Evolutionary conservation across 2,329 filamentous ascomycete species (phyloP), one percentile per base, ranked within the genome.

Genomic region (Aspergillus awamori): DNA sequence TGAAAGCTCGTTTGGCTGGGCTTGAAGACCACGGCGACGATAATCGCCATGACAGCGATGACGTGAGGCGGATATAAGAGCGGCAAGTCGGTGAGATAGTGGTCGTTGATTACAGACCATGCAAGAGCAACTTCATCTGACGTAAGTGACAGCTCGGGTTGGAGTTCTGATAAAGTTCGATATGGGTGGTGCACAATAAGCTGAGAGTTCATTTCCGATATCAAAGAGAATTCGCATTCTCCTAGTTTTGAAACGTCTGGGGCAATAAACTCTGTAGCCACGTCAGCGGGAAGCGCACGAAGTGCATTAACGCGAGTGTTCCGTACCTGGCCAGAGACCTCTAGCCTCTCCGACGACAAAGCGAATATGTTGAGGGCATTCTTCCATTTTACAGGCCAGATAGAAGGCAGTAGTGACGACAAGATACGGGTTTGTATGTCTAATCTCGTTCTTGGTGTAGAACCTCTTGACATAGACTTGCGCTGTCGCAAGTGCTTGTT

Each of bases 351-450:
- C 89, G 10, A 95, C 89, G 61, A 99, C 89, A 65, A 96, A 86
- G 30, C 95, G 87, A 70, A 99, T 98, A 76, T 99, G 95, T 76
- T 98, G 94, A 2, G 95, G 95, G 54, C 89, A 93, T 77, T 99
- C 95, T 76, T 99, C 95, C 87, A 96, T 97, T 79, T 99, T 99
- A 81, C 93, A 97, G 20, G 95, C 93, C 38, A 99, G 83, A 76
- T 99, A 99, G 63, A 98, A 85, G 5, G 94, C 91, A 1, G 95
- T 98, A n/a, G 93, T 89, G 66, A 97, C 85, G 61, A 98, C 87
- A 38, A 98, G 87, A 73, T 96, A 97, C 4, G 94, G 93, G 70
- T 98, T 99, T 52, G 93, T 97, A 65, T 89, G 88, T 60, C 94
- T 89, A 66, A 98, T 93, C 72, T 97, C 93, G 69, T 97, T 90